Evolutionary conservation across 208 protist genomes (phyloP).

Genomic region (Cochliopodium minus): DNA sequence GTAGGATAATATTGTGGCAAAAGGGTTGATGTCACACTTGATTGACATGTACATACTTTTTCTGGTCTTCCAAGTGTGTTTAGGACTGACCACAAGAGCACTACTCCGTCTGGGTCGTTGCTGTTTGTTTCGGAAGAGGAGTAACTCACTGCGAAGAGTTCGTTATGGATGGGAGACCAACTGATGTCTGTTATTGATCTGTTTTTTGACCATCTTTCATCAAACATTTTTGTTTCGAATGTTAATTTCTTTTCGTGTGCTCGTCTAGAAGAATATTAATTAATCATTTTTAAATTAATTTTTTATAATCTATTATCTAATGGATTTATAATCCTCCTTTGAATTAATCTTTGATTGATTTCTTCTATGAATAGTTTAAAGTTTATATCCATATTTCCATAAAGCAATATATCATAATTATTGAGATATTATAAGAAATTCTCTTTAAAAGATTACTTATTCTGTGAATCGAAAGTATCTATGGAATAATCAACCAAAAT

Average conservation of each 20-base stretch:
- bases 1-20: not conserved
- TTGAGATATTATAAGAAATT: too few species aligned
- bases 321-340: too few species aligned
- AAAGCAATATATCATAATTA: too few species aligned
- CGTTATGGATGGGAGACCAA: not conserved
- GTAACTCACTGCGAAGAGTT: not conserved
- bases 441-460: too few species aligned
- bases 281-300: too few species aligned
- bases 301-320: too few species aligned
- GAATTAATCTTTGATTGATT: too few species aligned
- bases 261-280: too few species aligned
- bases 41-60: not conserved
- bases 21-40: not conserved
- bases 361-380: too few species aligned
- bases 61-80: not conserved
- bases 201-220: not conserved
- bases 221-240: not conserved
- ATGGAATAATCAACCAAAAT: too few species aligned
- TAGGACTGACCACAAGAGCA: not conserved
- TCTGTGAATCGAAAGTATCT: too few species aligned
- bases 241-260: not conserved
- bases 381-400: too few species aligned
- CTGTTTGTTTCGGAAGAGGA: not conserved
- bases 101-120: not conserved
- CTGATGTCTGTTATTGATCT: not conserved